Percentiles rank a stretch among this genome's conserved stretches.
Conservation (phyloP, 306 rosid species). For the Lagenaria siceraria region DNA sequence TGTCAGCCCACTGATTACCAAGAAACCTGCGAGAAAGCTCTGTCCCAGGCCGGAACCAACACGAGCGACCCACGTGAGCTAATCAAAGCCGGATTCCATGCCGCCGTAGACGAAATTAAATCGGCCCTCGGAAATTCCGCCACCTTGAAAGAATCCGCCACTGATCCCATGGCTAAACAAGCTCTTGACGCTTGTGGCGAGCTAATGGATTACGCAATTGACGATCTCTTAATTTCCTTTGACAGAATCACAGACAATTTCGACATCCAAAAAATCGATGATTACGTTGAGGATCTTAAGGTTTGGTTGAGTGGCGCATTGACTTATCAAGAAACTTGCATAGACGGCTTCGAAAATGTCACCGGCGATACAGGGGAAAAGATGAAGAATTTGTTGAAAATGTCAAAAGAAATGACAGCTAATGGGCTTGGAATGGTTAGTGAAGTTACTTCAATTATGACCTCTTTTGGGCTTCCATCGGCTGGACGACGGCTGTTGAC, state of each 20-base stretch:
- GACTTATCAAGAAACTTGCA: slow-evolving; percentile 48
- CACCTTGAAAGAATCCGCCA: slow-evolving; percentile 18
- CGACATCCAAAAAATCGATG: slow-evolving; percentile 19
- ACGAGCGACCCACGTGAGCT: slow-evolving; percentile 34
- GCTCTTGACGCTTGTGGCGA: slow-evolving; percentile 49
- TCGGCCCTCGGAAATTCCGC: slow-evolving; percentile 21
- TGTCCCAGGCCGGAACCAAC: background rate
- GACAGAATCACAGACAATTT: slow-evolving; percentile 16
- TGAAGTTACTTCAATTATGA: slow-evolving; percentile 6
- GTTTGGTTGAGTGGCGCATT: slow-evolving; percentile 53
- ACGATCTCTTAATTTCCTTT: slow-evolving; percentile 27
- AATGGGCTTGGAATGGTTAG: slow-evolving; percentile 55
- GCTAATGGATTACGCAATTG: slow-evolving; percentile 41
- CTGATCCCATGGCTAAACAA: slow-evolving; percentile 32
- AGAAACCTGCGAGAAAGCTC: slow-evolving; percentile 34
- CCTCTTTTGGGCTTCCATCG: background rate
- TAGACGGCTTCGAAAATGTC: slow-evolving; percentile 47
- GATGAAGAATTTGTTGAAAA: slow-evolving; percentile 31
- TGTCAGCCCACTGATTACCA: slow-evolving; percentile 48
- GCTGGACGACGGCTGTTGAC: slow-evolving; percentile 16
- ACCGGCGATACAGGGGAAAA: slow-evolving; percentile 26
- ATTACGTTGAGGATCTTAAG: slow-evolving; percentile 36
- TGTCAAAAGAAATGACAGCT: slow-evolving; percentile 32
- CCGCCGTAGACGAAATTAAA: slow-evolving; percentile 15
- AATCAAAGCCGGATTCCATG: slow-evolving; percentile 23